Conservation (phyloP, 2,329 filamentous ascomycete genomes). For the Penicillium corylophilum region DNA sequence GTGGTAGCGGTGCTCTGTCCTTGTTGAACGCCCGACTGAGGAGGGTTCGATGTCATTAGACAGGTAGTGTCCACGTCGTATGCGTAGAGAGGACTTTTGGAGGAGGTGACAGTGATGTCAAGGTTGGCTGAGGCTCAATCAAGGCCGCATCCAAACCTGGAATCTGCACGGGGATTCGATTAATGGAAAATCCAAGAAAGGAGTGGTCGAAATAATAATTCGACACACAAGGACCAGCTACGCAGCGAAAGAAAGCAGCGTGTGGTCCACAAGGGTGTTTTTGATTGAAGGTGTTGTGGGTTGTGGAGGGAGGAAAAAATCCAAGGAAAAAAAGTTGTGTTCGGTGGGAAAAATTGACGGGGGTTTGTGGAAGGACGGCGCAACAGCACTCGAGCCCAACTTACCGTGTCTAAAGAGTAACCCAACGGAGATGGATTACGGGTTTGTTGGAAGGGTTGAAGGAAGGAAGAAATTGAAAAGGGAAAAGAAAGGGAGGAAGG, state of each 20-base stretch:
- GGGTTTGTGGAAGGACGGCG: constrained; percentile 14
- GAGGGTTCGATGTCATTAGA: constrained; percentile 63
- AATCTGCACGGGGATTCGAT: constrained; percentile 12
- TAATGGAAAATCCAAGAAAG: constrained; percentile 13
- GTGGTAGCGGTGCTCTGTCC: constrained; percentile 42
- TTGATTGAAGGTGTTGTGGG: constrained; percentile 12
- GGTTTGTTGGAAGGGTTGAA: constrained; percentile 6
- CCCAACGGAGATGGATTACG: neutral
- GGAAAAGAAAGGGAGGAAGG: constrained; percentile 5
- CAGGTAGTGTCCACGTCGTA: constrained; percentile 35
- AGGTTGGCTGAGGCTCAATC: constrained; percentile 21
- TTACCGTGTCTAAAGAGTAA: neutral
- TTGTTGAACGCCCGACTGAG: constrained; percentile 51
- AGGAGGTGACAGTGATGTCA: constrained; percentile 24
- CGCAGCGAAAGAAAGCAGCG: constrained; percentile 21
- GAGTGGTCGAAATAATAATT: constrained; percentile 17
- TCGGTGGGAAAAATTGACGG: constrained; percentile 22
- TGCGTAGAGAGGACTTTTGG: constrained; percentile 18
- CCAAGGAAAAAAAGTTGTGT: constrained; percentile 22
- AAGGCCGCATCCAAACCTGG: constrained; percentile 28
- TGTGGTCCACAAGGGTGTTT: constrained; percentile 18
- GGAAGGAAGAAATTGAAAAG: constrained; percentile 15
- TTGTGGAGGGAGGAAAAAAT: constrained; percentile 23
- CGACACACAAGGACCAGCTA: constrained; percentile 19
- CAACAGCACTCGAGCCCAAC: neutral